Evolutionary conservation across 257 asterid genomes (phyloP).

Genomic region (Solanum appendiculatum): DNA sequence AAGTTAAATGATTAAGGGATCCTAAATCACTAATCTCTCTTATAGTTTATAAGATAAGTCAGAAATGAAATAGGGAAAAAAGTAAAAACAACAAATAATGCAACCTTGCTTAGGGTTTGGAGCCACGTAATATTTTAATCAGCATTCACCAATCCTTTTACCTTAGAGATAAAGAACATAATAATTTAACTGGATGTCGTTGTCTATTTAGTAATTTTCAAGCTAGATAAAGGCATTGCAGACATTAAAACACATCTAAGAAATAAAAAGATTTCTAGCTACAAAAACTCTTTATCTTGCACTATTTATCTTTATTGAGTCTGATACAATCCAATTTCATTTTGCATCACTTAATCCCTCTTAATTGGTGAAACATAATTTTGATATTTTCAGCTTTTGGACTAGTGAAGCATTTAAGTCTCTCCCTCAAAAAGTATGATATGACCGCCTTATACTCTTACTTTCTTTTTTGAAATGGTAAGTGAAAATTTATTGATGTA

Average conservation of each 20-base stretch:
- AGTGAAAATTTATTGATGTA: not conserved
- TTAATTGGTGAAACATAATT: not conserved
- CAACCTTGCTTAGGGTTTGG: not conserved
- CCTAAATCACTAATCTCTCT: not conserved
- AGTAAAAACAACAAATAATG: not conserved
- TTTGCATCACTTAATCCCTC: not conserved
- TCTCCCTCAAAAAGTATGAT: not conserved
- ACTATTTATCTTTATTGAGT: not conserved
- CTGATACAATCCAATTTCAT: not conserved
- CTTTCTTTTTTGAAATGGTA: not conserved
- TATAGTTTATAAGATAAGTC: not conserved
- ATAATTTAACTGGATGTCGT: not conserved
- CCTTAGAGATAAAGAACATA: not conserved
- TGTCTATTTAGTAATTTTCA: not conserved
- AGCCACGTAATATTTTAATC: not conserved
- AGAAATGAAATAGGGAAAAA: not conserved
- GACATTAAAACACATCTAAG: not conserved
- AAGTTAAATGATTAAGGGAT: not conserved
- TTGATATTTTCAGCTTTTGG: not conserved
- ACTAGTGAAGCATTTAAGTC: not conserved
- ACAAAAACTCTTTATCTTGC: not conserved
- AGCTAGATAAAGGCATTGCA: not conserved
- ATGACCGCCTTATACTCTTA: not conserved
- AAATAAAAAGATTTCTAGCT: not conserved
- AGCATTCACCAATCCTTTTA: not conserved